Evolutionary conservation across 208 protist genomes (phyloP).

Genomic region (Tritrichomonas musculus): DNA sequence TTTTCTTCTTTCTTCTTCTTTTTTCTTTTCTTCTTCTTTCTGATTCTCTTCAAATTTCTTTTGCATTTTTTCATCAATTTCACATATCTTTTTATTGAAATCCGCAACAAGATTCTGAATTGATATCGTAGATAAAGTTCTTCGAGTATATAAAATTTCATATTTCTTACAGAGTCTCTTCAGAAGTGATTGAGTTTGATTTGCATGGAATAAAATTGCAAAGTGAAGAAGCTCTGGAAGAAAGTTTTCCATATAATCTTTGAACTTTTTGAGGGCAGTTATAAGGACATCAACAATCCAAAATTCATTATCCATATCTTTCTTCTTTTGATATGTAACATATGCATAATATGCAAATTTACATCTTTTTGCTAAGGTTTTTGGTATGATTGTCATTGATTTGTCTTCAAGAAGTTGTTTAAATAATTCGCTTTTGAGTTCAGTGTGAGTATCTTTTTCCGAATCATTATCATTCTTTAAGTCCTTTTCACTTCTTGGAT

Average conservation of each 20-base stretch:
- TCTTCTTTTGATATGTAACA: neutral
- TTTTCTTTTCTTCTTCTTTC: neutral
- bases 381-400: neutral
- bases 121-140: neutral
- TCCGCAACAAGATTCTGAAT: neutral
- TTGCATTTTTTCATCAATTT: too few species aligned
- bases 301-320: neutral
- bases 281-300: neutral
- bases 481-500: neutral
- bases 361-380: neutral
- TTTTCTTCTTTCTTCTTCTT: neutral
- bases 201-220: neutral
- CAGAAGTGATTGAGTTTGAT: neutral
- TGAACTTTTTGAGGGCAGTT: neutral
- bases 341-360: constrained; percentile 21
- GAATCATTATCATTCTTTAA: too few species aligned
- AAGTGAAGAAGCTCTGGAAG: neutral
- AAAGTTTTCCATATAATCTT: neutral
- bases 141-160: neutral
- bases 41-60: neutral
- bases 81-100: neutral
- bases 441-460: neutral
- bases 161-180: neutral
- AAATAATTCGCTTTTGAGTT: neutral
- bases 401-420: neutral